Evolutionary conservation across 2,329 filamentous ascomycete genomes (phyloP).

Genomic region (Coniella vitis): DNA sequence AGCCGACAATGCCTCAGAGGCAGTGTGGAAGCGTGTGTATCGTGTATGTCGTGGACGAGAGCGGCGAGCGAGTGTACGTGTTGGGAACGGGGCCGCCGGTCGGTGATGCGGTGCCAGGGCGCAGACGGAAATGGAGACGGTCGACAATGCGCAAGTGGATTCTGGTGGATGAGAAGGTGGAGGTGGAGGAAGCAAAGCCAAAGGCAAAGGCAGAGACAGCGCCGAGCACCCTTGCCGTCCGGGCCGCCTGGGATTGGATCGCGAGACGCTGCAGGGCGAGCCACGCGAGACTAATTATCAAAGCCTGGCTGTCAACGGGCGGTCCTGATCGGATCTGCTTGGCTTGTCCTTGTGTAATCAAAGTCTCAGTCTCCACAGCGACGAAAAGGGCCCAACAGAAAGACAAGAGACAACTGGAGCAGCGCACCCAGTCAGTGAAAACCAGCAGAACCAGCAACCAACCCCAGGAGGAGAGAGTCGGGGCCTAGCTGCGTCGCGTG

Average conservation of each 20-base stretch:
- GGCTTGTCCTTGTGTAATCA: too few species aligned
- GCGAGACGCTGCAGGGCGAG: neutral
- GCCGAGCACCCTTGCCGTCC: neutral
- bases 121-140: neutral
- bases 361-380: too few species aligned
- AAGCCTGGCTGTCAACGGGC: neutral
- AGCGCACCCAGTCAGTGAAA: too few species aligned
- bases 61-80: neutral
- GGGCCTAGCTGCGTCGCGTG: constrained; percentile 8
- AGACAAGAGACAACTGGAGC: too few species aligned
- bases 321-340: too few species aligned
- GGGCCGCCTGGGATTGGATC: neutral
- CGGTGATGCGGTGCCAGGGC: neutral
- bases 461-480: neutral
- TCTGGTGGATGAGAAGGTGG: neutral
- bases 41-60: neutral
- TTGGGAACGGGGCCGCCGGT: neutral
- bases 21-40: neutral
- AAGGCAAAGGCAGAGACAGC: neutral
- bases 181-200: neutral
- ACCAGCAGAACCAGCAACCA: neutral
- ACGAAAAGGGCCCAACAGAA: too few species aligned
- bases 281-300: too few species aligned
- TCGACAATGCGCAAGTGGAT: too few species aligned
- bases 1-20: neutral